Base-by-base conservation (phyloP, 169 alveolate genomes). In the Plasmodium chabaudi region DNA sequence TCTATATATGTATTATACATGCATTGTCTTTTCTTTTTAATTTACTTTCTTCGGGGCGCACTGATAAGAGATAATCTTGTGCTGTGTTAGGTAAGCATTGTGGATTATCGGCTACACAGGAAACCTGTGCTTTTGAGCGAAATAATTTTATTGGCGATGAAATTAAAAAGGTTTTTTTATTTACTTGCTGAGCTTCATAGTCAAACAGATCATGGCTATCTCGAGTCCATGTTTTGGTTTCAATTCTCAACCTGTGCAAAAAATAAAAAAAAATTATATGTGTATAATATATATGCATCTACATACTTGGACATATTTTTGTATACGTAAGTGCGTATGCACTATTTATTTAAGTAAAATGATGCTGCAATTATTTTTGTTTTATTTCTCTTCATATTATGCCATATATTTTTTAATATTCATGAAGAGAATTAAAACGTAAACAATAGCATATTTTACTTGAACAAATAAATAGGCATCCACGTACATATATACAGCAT, bases 161-260 rank as follows among this genome's bases (percentile, higher is more conserved):
- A 82, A 93, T 95, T 71, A 91, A 71, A 79, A 92, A 92, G 57
- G 70, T 74, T 64, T 88, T 92, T 69, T 88, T 92, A 46, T 92
- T 92, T 46, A 96, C 94, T 63, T 96, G 98, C 27, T 93, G 95
- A 10, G 98, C 96, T 93, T 97, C 99, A 87, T 97, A 97, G 94
- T 97, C 99, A 90, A 96, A 97, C 65, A 97, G 94, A 65, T 97
- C 99, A 73, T 97, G 99, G 59, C 97, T 94, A 94, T 97, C 99
- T 46, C 99, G 93, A 53, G 96, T 92, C 99, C 99, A 97, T 12
- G 99, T 97, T 73, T 95, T 89, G 34, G 98, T 95, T 88, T 94
- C 91, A 15, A 95, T 93, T 23, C 95, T 91, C 63, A 93, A 88
- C 96, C 93, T 93, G 56, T 65, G 90, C 34, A 72, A 87, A n/a